Conservation (phyloP, 371 early-diverging fungal genomes). For the Coemansia sp. region DNA sequence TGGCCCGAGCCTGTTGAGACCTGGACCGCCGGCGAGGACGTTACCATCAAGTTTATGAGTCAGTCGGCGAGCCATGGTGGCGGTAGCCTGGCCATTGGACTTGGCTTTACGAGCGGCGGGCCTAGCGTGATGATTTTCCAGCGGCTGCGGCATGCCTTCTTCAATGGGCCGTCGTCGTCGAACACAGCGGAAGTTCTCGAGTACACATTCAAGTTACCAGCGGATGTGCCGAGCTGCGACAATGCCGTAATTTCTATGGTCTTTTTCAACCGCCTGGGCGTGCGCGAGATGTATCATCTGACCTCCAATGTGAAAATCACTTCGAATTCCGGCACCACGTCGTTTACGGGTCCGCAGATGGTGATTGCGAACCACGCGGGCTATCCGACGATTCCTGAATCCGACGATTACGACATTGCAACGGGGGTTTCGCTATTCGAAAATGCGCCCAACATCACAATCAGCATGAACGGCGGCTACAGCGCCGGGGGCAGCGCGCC, state of each 20-base stretch:
- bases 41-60: constrained; percentile 19
- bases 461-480: no score
- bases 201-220: constrained; percentile 7
- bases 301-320: no score
- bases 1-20: constrained; percentile 20
- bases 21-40: constrained; percentile 31
- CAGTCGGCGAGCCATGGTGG: constrained; percentile 19
- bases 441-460: no score
- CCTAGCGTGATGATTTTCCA: constrained; percentile 15
- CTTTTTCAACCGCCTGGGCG: no score
- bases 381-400: background rate
- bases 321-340: background rate
- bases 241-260: no score
- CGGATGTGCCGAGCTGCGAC: background rate
- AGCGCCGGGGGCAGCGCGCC: no score
- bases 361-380: background rate
- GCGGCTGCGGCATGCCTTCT: constrained; percentile 18
- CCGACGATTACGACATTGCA: background rate
- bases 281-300: no score
- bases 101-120: constrained; percentile 20
- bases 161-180: background rate
- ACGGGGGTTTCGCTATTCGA: no score
- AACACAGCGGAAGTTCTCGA: background rate
- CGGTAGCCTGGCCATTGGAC: constrained; percentile 20
- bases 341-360: background rate